Conservation (phyloP, 1,284 basidiomycete genomes). For the Phlebopus sp. region DNA sequence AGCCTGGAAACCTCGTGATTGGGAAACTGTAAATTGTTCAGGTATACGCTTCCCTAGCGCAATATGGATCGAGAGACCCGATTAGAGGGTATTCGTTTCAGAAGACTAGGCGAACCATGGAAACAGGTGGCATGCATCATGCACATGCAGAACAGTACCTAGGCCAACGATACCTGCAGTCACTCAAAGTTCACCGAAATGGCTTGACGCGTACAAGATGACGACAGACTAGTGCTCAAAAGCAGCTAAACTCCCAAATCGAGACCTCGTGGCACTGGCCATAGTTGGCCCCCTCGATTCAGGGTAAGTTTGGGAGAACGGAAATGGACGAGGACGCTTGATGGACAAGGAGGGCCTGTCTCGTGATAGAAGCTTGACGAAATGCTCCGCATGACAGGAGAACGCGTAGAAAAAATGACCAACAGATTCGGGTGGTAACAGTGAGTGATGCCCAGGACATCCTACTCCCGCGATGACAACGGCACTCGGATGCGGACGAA, state of each 20-base stretch:
- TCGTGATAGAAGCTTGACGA: background rate
- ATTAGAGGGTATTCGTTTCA: background rate
- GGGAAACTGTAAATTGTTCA: background rate
- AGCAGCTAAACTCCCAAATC: background rate
- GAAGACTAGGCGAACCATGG: constrained; percentile 1
- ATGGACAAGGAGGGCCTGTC: too few relatives aligned
- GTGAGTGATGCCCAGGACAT: background rate
- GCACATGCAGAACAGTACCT: background rate
- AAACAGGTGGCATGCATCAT: constrained; percentile 3
- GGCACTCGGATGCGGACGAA: too few relatives aligned
- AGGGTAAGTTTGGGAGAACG: background rate
- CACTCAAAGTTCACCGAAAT: constrained; percentile 2
- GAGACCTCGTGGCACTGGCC: background rate
- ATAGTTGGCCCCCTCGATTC: background rate
- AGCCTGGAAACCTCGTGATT: background rate
- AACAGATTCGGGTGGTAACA: background rate
- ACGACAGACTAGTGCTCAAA: background rate
- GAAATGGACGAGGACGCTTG: constrained; percentile 5
- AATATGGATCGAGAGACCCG: background rate
- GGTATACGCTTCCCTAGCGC: constrained; percentile 2
- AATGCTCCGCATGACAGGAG: background rate
- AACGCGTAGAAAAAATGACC: background rate
- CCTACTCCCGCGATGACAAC: too few relatives aligned
- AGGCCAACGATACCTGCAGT: constrained; percentile 1
- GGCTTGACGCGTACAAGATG: constrained; percentile 8